Evolutionary conservation across 2,329 filamentous ascomycete species (phyloP), one percentile per base, ranked within the genome.

Genomic region (Chrysosporium queenslandicum): DNA sequence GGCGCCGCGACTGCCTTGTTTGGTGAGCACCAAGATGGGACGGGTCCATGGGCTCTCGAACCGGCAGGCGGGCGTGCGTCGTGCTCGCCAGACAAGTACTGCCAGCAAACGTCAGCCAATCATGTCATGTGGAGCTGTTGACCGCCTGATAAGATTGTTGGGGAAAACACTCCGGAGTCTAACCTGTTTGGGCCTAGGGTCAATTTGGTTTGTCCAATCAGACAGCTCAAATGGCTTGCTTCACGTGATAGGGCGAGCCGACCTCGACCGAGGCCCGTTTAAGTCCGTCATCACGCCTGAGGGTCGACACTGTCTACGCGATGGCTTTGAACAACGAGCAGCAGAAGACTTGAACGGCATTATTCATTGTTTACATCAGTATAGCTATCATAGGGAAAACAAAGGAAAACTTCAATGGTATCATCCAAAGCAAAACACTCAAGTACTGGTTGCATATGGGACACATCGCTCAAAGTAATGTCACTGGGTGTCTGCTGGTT

Each of bases 121-220:
- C 11, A 29, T 7, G 34, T 41, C 37, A 50, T n/a, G 47, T 36
- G 37, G n/a, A 34, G 6, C 18, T n/a, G 49, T 29, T 49, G 39
- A 50, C 53, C 46, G 53, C 53, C 46, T 50, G 50, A 29, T 36
- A 46, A 53, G 46, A 16, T 30, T 45, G 50, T 52, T 52, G 50
- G 50, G 50, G 42, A 46, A 2, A 18, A 30, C 21, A 2, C 12
- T 7, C 18, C 1, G 23, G 7, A 29, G 6, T 18, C 41, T 39
- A 46, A 25, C 50, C 42, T 37, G 3, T 46, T 30, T 47, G 5
- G 21, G 50, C 11, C 16, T 46, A 52, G 41, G 11, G 3, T 18
- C 21, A 2, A 8, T 12, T 3, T 21, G 18, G 2, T 4, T 43
- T 6, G 12, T 16, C 41, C 41, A 43, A 41, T 25, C 41, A 29